Percentiles rank a stretch among this genome's conserved stretches.
phyloP scores from a whole-genome alignment of 768 basidiomycete species.

The Arthromyces matolae region DNA sequence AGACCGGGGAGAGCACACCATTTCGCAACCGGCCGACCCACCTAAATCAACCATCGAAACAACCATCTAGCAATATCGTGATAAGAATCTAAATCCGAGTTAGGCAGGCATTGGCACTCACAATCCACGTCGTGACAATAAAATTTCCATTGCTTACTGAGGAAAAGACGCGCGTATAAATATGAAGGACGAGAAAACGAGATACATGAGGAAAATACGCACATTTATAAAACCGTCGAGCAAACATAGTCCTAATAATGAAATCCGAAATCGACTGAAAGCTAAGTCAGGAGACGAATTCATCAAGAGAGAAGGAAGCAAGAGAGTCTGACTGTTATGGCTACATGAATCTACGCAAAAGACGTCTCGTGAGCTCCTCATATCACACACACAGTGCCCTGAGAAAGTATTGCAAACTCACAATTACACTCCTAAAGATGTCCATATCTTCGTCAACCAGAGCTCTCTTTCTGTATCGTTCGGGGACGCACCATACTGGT shows the following conservation, averaged over 20 bases:
- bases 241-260: constrained; percentile 49
- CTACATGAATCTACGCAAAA: constrained; percentile 44
- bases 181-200: background rate
- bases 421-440: constrained; percentile 45
- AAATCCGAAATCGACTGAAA: constrained; percentile 46
- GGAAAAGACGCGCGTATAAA: background rate
- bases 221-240: constrained; percentile 48
- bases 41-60: constrained; percentile 44
- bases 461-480: background rate
- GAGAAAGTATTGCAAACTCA: no score
- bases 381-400: no score
- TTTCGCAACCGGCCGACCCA: constrained; percentile 24
- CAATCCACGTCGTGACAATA: constrained; percentile 41
- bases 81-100: background rate
- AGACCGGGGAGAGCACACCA: no score
- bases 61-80: constrained; percentile 22
- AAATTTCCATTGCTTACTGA: constrained; percentile 46
- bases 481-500: constrained; percentile 45
- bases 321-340: constrained; percentile 43
- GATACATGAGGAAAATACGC: constrained; percentile 17
- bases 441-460: background rate
- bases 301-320: background rate
- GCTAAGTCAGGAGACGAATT: background rate
- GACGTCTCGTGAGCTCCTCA: background rate
- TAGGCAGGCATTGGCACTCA: constrained; percentile 26